A percentile compares a stretch with the other conserved stretches of the same genome.
phyloP scores from a whole-genome alignment of 108 stramenopile species.

The Chaetoceros muelleri region DNA sequence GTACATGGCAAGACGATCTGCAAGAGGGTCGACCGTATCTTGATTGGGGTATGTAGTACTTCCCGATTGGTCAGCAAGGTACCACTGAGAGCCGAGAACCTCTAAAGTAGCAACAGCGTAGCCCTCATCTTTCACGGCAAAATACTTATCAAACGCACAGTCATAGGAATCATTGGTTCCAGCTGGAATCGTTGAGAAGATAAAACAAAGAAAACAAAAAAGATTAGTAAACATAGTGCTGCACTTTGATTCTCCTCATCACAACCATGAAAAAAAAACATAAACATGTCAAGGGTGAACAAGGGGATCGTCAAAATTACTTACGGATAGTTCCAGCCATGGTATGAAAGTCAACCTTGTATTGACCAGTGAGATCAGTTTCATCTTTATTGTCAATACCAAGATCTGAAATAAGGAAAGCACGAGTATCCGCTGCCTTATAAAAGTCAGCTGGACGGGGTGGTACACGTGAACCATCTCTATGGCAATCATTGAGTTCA shows the following conservation, averaged over 20 bases:
- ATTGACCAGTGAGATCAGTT: background rate
- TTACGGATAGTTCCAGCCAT: no score
- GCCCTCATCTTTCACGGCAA: background rate
- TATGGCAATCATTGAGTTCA: conserved; percentile 3
- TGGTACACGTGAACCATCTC: background rate
- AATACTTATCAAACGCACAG: conserved; percentile 8
- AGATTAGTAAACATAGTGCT: no score
- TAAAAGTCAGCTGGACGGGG: background rate
- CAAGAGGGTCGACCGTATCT: conserved; percentile 2
- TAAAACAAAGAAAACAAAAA: no score
- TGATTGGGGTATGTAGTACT: background rate
- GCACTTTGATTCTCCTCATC: no score
- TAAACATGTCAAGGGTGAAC: no score
- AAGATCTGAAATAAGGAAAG: background rate
- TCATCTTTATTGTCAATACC: background rate
- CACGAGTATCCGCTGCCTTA: background rate
- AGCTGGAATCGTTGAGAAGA: background rate
- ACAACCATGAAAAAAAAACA: no score
- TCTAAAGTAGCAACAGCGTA: conserved; percentile 6
- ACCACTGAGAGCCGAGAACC: conserved; percentile 4
- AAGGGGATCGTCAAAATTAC: no score
- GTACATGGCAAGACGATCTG: conserved; percentile 5
- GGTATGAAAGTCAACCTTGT: background rate
- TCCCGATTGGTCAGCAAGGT: conserved; percentile 2
- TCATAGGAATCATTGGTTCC: conserved; percentile 1